Conservation (phyloP, 1,284 basidiomycete genomes). For the Phellopilus nigrolimitatus region DNA sequence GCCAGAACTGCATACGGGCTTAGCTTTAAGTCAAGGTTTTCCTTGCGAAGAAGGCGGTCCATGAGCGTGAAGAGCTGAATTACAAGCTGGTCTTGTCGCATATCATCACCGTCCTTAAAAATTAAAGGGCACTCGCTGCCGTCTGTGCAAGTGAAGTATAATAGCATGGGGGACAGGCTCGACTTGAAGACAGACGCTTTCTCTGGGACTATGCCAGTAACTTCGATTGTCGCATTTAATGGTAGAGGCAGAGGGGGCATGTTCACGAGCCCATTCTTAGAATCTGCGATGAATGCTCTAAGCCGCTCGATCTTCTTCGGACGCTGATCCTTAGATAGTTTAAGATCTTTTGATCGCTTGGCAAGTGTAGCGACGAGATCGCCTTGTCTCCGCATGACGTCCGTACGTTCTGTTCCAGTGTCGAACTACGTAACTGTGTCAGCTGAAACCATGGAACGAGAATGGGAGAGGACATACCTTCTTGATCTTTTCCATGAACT, state of each 20-base stretch:
- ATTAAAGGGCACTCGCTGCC: constrained; percentile 87
- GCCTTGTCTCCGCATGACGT: constrained; percentile 80
- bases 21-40: constrained; percentile 91
- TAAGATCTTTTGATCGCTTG: constrained; percentile 80
- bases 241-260: constrained; percentile 84
- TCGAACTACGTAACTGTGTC: constrained; percentile 44
- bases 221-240: constrained; percentile 77
- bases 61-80: constrained; percentile 97
- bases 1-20: constrained; percentile 94
- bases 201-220: constrained; percentile 85
- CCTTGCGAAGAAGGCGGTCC: constrained; percentile 91
- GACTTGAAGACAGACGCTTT: constrained; percentile 97
- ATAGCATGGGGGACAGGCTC: constrained; percentile 86
- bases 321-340: constrained; percentile 86
- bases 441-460: constrained; percentile 16
- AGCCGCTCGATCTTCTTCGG: constrained; percentile 98
- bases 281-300: constrained; percentile 75
- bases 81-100: constrained; percentile 96
- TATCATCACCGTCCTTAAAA: constrained; percentile 98
- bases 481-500: constrained; percentile 81
- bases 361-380: constrained; percentile 83
- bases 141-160: constrained; percentile 83
- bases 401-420: constrained; percentile 72
- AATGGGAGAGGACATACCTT: constrained; percentile 50
- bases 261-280: constrained; percentile 73